Conservation (phyloP, 2,329 filamentous ascomycete genomes). For the Colletotrichum karsti region DNA sequence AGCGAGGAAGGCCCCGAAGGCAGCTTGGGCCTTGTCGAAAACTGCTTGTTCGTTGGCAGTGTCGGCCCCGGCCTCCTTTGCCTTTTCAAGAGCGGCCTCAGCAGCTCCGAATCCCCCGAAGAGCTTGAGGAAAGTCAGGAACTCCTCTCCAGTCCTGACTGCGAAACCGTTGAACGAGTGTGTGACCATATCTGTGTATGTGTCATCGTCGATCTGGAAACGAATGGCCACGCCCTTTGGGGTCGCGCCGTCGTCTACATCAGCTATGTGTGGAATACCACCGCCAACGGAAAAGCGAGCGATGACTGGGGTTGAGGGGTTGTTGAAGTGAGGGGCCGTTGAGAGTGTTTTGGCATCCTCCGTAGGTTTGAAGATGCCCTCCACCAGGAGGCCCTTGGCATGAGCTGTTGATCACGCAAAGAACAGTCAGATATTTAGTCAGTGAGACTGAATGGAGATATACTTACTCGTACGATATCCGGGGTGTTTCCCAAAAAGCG, state of each 20-base stretch:
- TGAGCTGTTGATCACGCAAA: conserved; percentile 46
- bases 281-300: conserved; percentile 53
- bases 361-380: conserved; percentile 60
- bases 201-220: not conserved
- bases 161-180: conserved; percentile 9
- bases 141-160: not conserved
- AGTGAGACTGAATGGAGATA: too few species aligned
- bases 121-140: not conserved
- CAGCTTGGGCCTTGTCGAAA: not conserved
- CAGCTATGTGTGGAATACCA: not conserved
- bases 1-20: not conserved
- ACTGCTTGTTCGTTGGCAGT: not conserved
- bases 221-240: conserved; percentile 8
- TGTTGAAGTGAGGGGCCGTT: conserved; percentile 56
- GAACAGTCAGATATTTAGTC: too few species aligned
- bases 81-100: not conserved
- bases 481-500: not conserved
- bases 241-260: not conserved
- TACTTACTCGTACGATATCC: not conserved
- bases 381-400: conserved; percentile 60
- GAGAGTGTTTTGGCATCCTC: conserved; percentile 51
- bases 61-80: not conserved
- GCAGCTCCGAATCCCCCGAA: not conserved
- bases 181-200: not conserved
- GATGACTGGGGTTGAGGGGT: conserved; percentile 51